Base-by-base conservation (phyloP, 2,329 filamentous ascomycete species). In the Hymenoscyphus occultus region DNA sequence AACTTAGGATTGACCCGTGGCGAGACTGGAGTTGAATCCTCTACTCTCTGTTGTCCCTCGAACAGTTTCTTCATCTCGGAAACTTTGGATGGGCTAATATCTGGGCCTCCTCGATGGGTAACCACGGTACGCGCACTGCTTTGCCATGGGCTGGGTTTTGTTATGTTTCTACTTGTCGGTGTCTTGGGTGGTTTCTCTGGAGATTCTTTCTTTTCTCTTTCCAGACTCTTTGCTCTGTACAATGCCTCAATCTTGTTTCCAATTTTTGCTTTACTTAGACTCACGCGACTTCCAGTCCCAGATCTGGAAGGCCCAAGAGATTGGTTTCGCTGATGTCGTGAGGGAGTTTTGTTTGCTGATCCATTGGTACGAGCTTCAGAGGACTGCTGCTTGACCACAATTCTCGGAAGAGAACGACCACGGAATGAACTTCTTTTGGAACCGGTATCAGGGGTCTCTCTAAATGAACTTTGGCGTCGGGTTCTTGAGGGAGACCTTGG, bases 41-140 rank as follows among this genome's bases (percentile, higher is more conserved):
- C 35, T 22, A 12, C 12, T 39, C 31, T 45, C 56, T 57, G 64
- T 54, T 14, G 51, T 12, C 54, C 63, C 39, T 74, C 71, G 59
- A 74, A 74, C 9, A 67, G 39, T 51, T 62, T 69, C 39, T 63
- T 72, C 65, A 71, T 71, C 54, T 67, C 71, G n/a, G 67, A 63
- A 14, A 73, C 70, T 56, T 67, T 72, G n/a, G 56, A 40, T 40
- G 56, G 31, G 48, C 22, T 62, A 16, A 31, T 39, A 45, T 35
- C 31, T 22, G 31, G 16, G 22, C 19, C 48, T 28, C 19, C 48
- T 54, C n/a, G 48, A 13, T 19, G 22, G 7, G 19, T 28, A 28
- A 22, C 31, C 22, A 19, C 22, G 10, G 48, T 54, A 28, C 39
- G 19, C 40, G 42, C 39, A 13, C 51, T 51, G 32, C 51, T 35